Conservation (phyloP, 2,329 filamentous ascomycete genomes). For the Fusarium chlamydosporum region DNA sequence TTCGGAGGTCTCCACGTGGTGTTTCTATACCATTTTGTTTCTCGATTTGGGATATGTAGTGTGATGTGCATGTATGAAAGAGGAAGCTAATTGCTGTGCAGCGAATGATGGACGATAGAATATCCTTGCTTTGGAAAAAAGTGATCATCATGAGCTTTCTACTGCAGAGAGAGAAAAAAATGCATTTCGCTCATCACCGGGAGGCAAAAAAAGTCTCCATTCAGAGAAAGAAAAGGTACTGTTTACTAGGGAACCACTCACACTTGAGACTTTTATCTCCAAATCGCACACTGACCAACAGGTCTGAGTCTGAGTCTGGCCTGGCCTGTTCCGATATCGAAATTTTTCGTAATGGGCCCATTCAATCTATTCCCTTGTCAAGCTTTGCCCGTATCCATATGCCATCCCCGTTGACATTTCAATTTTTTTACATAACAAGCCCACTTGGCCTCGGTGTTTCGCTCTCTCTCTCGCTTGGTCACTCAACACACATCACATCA, state of each 20-base stretch:
- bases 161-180: not conserved
- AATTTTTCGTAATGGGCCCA: slow-evolving; percentile 50
- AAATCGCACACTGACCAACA: slow-evolving; percentile 10
- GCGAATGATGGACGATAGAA: not conserved
- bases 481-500: slow-evolving; percentile 17
- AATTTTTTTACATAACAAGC: slow-evolving; percentile 51
- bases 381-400: slow-evolving; percentile 25
- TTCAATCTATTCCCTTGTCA: slow-evolving; percentile 26
- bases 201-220: slow-evolving; percentile 25
- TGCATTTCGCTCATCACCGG: slow-evolving; percentile 28
- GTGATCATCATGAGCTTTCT: slow-evolving; percentile 13
- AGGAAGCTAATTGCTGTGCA: slow-evolving; percentile 5
- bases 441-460: slow-evolving; percentile 45
- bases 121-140: not conserved
- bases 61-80: not conserved
- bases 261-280: slow-evolving; percentile 13
- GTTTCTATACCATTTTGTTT: accelerated
- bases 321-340: slow-evolving; percentile 27
- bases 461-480: slow-evolving; percentile 10
- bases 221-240: not conserved
- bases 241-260: slow-evolving; percentile 17
- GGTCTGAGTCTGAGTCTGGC: slow-evolving; percentile 5
- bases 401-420: slow-evolving; percentile 32
- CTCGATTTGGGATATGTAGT: not conserved
- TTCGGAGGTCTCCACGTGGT: not conserved